Evolutionary conservation across 345 rosid species (phyloP).

Genomic region (Eucalyptus pauciflora): DNA sequence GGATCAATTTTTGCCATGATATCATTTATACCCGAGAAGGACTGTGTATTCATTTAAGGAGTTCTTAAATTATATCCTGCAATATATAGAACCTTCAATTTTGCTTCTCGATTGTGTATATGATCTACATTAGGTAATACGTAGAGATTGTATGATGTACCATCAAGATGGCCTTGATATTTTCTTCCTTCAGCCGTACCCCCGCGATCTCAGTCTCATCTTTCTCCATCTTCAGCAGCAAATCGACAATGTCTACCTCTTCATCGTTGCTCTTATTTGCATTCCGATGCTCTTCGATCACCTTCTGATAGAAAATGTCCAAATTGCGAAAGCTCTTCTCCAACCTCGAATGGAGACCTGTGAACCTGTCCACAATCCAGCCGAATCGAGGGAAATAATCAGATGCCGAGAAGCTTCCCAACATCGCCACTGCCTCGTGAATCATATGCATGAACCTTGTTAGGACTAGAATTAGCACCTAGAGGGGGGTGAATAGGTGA

Average conservation of each 20-base stretch:
- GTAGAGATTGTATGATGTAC: not conserved
- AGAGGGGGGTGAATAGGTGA: no score
- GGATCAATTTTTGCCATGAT: no score
- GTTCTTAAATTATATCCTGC: not conserved
- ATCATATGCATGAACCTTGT: not conserved
- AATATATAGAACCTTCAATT: not conserved
- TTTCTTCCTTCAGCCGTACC: not conserved
- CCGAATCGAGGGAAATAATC: conserved; percentile 6
- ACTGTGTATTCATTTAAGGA: not conserved
- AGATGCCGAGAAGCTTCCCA: not conserved
- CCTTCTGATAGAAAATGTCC: not conserved
- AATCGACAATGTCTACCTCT: conserved; percentile 8
- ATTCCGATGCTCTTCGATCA: not conserved
- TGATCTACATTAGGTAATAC: not conserved
- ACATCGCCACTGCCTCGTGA: not conserved
- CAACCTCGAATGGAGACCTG: not conserved
- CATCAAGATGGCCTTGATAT: not conserved
- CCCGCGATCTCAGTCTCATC: not conserved
- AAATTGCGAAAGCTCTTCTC: not conserved
- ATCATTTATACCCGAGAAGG: no score
- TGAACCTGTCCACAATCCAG: conserved; percentile 9
- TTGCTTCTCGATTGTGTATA: not conserved
- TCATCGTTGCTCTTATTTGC: not conserved
- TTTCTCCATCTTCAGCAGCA: not conserved
- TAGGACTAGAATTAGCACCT: no score